Evolutionary conservation across 331 rosid species (phyloP).

Genomic region (Spiraea crenata): DNA sequence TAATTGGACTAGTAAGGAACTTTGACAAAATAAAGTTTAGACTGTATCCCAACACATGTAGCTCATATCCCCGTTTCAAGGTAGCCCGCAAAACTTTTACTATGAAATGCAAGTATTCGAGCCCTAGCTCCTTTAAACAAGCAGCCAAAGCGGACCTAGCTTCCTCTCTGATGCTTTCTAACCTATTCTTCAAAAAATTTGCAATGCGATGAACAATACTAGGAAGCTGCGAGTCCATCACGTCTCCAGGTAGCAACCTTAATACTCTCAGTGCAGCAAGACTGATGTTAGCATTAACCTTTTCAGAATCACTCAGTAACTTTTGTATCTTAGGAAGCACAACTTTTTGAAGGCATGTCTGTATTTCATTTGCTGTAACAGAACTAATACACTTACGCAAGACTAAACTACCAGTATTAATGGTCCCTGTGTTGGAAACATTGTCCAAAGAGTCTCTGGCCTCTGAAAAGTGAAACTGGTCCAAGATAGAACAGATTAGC

Average conservation of each 20-base stretch:
- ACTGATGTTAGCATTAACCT: constrained; percentile 66
- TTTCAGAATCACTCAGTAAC: constrained; percentile 73
- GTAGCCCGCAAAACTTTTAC: constrained; percentile 68
- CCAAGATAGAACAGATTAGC: constrained; percentile 74
- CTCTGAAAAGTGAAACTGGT: constrained; percentile 71
- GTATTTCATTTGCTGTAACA: constrained; percentile 48
- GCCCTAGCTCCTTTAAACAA: constrained; percentile 90
- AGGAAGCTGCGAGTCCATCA: constrained; percentile 81
- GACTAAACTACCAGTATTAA: constrained; percentile 22
- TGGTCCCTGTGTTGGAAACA: constrained; percentile 34
- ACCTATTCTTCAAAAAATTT: constrained; percentile 77
- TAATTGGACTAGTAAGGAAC: constrained; percentile 49
- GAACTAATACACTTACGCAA: constrained; percentile 24
- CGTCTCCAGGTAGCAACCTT: constrained; percentile 76
- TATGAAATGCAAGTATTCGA: constrained; percentile 77
- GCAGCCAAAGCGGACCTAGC: constrained; percentile 88
- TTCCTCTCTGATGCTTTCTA: constrained; percentile 85
- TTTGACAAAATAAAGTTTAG: constrained; percentile 73
- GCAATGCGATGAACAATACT: constrained; percentile 73
- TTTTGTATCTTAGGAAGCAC: constrained; percentile 83
- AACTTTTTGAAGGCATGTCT: constrained; percentile 54
- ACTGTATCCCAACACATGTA: constrained; percentile 90
- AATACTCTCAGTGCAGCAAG: constrained; percentile 82
- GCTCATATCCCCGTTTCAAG: constrained; percentile 83
- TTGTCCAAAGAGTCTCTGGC: constrained; percentile 27